Evolutionary conservation across 441 rosid genomes (phyloP), one percentile per base, ranked within the genome.

Genomic region (Sinapis alba): DNA sequence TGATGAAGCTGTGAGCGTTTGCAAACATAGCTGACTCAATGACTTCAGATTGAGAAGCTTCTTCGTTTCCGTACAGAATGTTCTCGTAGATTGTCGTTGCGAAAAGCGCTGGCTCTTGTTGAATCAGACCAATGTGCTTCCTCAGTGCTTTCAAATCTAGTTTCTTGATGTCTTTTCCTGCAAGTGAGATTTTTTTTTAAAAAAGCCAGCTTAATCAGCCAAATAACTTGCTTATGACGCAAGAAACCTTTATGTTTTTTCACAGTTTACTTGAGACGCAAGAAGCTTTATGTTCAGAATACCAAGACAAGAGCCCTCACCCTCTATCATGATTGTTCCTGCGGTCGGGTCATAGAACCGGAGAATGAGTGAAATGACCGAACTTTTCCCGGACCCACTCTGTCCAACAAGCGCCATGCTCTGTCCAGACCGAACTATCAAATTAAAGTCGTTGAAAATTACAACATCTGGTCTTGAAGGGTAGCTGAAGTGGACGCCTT

Each of bases 371-470:
- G 95, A 74, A 71, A 94, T 82, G 62, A 94, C 92, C 0, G 97
- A 86, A 78, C 95, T 92, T 88, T 94, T 94, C 3, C 98, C 98
- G 1, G 97, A 94, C 2, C 98, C 98, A 73, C 97, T 94, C 71
- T 94, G 98, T 53, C 98, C 97, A 10, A 94, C 95, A 27, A 94
- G 81, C 15, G 98, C 97, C 87, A 94, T 85, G 82, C 86, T 91
- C 82, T 86, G 85, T 36, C 97, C 97, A 0, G 92, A 47, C 7
- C 69, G 84, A 27, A 90, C 95, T 79, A 68, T 82, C 8, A 94
- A 81, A 86, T 92, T 78, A 3, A 94, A 88, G 79, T 88, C 92
- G 61, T 80, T 78, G 83, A 94, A 94, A 65, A 94, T 86, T 4
- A 79, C 63, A 4, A 90, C 93, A 43, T 94, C 88, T 2, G 97